A percentile compares a stretch with the other conserved stretches of the same genome.
phyloP scores from a whole-genome alignment of 2,329 filamentous ascomycete genomes.

The Botryotinia calthae region DNA sequence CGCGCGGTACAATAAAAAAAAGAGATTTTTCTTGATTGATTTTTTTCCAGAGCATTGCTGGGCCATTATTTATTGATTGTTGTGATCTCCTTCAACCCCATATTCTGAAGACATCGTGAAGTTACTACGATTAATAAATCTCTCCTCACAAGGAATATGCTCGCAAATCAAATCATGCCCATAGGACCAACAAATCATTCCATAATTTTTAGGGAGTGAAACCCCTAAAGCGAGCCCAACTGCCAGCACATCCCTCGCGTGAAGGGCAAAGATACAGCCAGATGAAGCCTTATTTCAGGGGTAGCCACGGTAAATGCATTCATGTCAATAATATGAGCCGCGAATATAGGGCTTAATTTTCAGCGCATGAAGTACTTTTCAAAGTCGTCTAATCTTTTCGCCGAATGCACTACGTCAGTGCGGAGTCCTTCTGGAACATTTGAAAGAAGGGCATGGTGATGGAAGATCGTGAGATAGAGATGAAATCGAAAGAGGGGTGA shows the following conservation, averaged over 20 bases:
- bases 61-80: conserved; percentile 12
- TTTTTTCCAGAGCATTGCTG: background rate
- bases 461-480: background rate
- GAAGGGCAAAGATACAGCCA: background rate
- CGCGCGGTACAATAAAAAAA: background rate
- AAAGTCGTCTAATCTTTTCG: background rate
- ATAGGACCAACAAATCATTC: background rate
- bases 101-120: conserved; percentile 9
- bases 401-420: background rate
- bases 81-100: conserved; percentile 1
- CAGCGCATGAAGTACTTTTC: background rate
- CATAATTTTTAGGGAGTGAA: background rate
- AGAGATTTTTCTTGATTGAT: background rate
- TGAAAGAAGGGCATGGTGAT: background rate
- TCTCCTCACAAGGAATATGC: conserved; percentile 2
- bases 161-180: conserved; percentile 12
- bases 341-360: conserved; percentile 13
- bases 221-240: background rate
- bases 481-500: background rate
- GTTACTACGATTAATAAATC: background rate
- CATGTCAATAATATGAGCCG: background rate
- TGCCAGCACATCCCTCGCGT: conserved; percentile 19
- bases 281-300: background rate
- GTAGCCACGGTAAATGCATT: conserved; percentile 4
- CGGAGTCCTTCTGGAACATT: conserved; percentile 5